Percentiles rank a stretch among this genome's conserved stretches.
Conservation (phyloP, 768 basidiomycete species). For the Kwoniella sp. region DNA sequence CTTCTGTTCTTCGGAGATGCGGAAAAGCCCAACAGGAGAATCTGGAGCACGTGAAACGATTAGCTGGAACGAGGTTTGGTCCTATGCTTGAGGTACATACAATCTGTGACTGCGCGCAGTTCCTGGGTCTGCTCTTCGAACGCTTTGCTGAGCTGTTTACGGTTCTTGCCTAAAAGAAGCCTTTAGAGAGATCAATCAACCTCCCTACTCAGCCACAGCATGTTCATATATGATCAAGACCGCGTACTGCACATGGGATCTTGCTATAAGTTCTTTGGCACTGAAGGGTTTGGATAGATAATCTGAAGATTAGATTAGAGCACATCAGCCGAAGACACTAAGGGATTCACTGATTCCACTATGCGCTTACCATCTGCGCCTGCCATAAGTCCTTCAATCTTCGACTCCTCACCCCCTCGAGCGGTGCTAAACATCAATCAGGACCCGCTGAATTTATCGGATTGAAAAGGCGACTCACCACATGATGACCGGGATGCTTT, state of each 20-base stretch:
- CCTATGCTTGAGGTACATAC: slow-evolving; percentile 14
- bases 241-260: slow-evolving; percentile 39
- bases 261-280: slow-evolving; percentile 54
- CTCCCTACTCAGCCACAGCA: no score
- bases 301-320: slow-evolving; percentile 39
- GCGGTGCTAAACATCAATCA: slow-evolving; percentile 41
- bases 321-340: no score
- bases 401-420: slow-evolving; percentile 54
- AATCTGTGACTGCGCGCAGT: slow-evolving; percentile 48
- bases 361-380: slow-evolving; percentile 52
- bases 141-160: slow-evolving; percentile 34
- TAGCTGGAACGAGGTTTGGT: no score
- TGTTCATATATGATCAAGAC: not conserved
- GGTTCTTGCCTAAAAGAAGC: slow-evolving; percentile 56
- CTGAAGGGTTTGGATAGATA: slow-evolving; percentile 57
- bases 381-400: slow-evolving; percentile 54
- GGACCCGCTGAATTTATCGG: no score
- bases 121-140: slow-evolving; percentile 47
- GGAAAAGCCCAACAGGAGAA: slow-evolving; percentile 52
- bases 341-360: no score
- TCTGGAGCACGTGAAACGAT: no score
- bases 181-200: no score
- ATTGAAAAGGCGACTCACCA: no score
- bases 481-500: slow-evolving; percentile 53
- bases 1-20: slow-evolving; percentile 26